phyloP scores from a whole-genome alignment of 768 basidiomycete genomes.

The Boletus rufocinnamomeus region DNA sequence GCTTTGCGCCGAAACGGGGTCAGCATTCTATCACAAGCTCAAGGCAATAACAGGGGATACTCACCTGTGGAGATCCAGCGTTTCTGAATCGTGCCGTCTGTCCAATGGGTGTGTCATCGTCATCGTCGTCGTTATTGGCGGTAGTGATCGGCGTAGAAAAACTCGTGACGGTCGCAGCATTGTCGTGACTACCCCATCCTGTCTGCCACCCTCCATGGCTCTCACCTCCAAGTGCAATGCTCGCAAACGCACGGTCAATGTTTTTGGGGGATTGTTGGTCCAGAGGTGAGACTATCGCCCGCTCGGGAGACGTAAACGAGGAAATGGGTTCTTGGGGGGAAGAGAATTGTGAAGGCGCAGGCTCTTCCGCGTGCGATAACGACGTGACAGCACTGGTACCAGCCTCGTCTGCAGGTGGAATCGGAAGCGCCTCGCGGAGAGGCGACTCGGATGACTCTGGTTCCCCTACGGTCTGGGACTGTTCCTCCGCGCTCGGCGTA shows the following conservation, averaged over 20 bases:
- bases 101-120: conserved; percentile 68
- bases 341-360: conserved; percentile 9
- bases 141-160: conserved; percentile 26
- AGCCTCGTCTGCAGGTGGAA: conserved; percentile 35
- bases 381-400: conserved; percentile 10
- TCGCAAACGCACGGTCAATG: conserved; percentile 41
- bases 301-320: conserved; percentile 27
- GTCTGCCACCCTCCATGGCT: conserved; percentile 54
- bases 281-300: conserved; percentile 33
- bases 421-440: conserved; percentile 36
- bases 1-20: conserved; percentile 11
- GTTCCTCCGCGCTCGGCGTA: conserved; percentile 27
- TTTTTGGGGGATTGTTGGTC: conserved; percentile 26
- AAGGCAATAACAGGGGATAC: not conserved
- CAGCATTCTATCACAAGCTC: not conserved
- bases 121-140: conserved; percentile 55
- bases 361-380: conserved; percentile 17
- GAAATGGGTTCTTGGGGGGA: conserved; percentile 15
- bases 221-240: conserved; percentile 51
- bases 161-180: conserved; percentile 15
- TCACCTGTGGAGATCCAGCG: conserved; percentile 29
- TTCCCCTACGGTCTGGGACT: conserved; percentile 16
- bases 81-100: conserved; percentile 41
- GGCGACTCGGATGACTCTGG: conserved; percentile 17
- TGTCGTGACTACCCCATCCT: conserved; percentile 42